Evolutionary conservation across 1,284 basidiomycete species (phyloP).

Genomic region (Cutaneotrichosporon mucoides): DNA sequence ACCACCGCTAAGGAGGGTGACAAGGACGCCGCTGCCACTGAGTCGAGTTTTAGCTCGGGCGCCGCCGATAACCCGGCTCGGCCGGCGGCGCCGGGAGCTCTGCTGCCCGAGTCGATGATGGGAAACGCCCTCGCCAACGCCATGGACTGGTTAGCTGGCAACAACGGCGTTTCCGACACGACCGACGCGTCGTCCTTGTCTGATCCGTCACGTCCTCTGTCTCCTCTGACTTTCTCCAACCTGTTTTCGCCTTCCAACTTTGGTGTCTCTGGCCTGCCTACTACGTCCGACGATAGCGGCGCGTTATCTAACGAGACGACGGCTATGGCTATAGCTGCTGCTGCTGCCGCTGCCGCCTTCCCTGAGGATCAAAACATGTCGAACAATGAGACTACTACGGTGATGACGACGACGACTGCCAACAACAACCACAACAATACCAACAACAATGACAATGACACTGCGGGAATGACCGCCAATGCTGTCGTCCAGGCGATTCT

Average conservation of each 20-base stretch:
- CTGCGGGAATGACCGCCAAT: neutral
- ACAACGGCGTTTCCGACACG: neutral
- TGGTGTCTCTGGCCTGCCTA: conserved; percentile 8
- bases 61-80: conserved; percentile 28
- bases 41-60: conserved; percentile 24
- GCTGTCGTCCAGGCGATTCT: conserved; percentile 30
- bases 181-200: conserved; percentile 2
- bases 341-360: conserved; percentile 10
- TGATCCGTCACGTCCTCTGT: conserved; percentile 22
- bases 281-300: neutral
- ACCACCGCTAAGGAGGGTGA: conserved; percentile 3
- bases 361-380: neutral
- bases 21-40: conserved; percentile 2
- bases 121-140: conserved; percentile 30
- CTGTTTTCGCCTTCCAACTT: conserved; percentile 35
- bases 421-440: neutral
- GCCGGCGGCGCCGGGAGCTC: conserved; percentile 27
- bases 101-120: conserved; percentile 27
- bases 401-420: conserved; percentile 3
- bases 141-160: conserved; percentile 38
- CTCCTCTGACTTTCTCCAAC: conserved; percentile 32
- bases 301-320: conserved; percentile 19
- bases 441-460: neutral
- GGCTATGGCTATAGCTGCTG: conserved; percentile 15
- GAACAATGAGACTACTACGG: neutral